These are phyloP conservation scores for Fusarium falciforme DNA, from an alignment of 2,329 filamentous ascomycete genomes.

Conservation along the genomic window DNA sequence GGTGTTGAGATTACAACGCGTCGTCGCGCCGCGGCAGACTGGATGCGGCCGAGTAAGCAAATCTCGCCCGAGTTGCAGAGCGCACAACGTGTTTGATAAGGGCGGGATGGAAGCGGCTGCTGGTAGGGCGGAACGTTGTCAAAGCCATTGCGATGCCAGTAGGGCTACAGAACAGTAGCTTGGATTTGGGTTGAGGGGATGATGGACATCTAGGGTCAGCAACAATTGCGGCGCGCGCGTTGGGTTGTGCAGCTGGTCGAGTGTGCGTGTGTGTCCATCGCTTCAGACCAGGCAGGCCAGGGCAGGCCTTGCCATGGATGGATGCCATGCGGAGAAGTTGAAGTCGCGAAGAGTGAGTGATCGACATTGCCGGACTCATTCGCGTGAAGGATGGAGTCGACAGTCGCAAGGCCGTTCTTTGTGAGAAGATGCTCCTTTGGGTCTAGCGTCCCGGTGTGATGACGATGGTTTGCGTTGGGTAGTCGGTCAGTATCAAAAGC, in stretches of 20 bases:
- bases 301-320: background rate
- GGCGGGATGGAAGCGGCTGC: background rate
- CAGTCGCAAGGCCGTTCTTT: background rate
- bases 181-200: background rate
- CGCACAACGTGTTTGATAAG: background rate
- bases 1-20: background rate
- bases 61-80: constrained; percentile 4
- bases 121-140: background rate
- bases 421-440: constrained; percentile 10
- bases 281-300: background rate
- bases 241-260: constrained; percentile 18
- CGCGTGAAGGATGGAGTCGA: constrained; percentile 17
- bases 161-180: background rate
- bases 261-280: background rate
- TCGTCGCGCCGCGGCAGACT: constrained; percentile 15
- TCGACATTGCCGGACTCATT: constrained; percentile 28
- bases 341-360: constrained; percentile 20
- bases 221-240: constrained; percentile 8
- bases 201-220: constrained; percentile 1
- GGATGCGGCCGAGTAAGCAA: constrained; percentile 16
- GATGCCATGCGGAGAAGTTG: constrained; percentile 2
- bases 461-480: constrained; percentile 22
- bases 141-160: background rate
- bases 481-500: constrained; percentile 20
- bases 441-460: constrained; percentile 6